Evolutionary conservation across 352 stramenopile species (phyloP).

Genomic region (Thalassiosira livingstoniorum): DNA sequence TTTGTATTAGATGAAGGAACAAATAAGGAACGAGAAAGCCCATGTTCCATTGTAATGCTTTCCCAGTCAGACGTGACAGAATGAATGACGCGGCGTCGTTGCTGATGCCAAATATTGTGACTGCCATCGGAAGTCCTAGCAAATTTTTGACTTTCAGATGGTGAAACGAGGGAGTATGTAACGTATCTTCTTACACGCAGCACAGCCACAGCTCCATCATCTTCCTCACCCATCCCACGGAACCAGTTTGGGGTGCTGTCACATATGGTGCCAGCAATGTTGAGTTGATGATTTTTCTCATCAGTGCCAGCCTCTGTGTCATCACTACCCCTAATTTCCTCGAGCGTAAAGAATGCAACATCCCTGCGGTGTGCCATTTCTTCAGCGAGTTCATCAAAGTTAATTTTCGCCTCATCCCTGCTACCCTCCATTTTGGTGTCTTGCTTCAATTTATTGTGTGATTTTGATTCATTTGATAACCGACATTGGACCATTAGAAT

Average conservation of each 20-base stretch:
- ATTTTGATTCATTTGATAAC: not conserved
- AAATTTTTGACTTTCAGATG: not conserved
- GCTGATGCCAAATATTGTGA: conserved; percentile 20
- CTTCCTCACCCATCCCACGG: conserved; percentile 5
- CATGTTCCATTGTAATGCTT: conserved; percentile 10
- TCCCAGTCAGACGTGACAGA: conserved; percentile 53
- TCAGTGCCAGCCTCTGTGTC: not conserved
- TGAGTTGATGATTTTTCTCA: not conserved
- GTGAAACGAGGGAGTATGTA: conserved; percentile 18
- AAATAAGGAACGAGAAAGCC: conserved; percentile 28
- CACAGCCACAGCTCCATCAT: conserved; percentile 38
- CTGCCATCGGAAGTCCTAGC: conserved; percentile 5
- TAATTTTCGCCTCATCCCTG: conserved; percentile 23
- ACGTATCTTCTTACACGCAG: conserved; percentile 36
- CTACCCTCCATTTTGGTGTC: not conserved
- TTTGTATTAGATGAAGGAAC: conserved; percentile 16
- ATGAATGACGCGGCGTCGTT: conserved; percentile 21
- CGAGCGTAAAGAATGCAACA: conserved; percentile 60
- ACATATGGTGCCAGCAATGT: not conserved
- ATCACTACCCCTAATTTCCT: not conserved
- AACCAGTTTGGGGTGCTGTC: conserved; percentile 11
- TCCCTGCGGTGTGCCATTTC: conserved; percentile 59
- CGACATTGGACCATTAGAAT: conserved; percentile 62
- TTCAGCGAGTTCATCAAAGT: conserved; percentile 58
- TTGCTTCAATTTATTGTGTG: conserved; percentile 4